A percentile compares a stretch with the other conserved stretches of the same genome.
Evolutionary conservation across 108 stramenopile genomes (phyloP).

Genomic region (Craspedostauros australis): DNA sequence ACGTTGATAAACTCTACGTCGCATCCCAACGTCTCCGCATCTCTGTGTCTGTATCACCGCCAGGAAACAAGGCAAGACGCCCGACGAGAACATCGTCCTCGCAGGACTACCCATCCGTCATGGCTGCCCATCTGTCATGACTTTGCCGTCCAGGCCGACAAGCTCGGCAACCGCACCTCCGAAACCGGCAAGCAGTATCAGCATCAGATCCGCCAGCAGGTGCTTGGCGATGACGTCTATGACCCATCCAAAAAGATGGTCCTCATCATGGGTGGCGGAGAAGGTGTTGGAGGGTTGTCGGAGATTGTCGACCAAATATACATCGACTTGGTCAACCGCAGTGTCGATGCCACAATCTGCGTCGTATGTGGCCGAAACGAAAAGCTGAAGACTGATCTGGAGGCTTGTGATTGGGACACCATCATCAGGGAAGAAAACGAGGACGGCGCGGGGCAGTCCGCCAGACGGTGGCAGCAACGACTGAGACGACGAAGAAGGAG

Average conservation of each 20-base stretch:
- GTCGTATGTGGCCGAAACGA: slow-evolving; percentile 94
- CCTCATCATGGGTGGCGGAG: slow-evolving; percentile 94
- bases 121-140: slow-evolving; percentile 93
- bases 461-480: no score
- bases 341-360: slow-evolving; percentile 80
- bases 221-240: slow-evolving; percentile 54
- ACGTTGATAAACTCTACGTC: slow-evolving; percentile 84
- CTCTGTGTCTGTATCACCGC: no score
- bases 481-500: no score
- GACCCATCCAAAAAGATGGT: slow-evolving; percentile 69
- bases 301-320: slow-evolving; percentile 78
- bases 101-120: no score
- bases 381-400: slow-evolving; percentile 54
- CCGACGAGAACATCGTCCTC: slow-evolving; percentile 74
- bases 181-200: slow-evolving; percentile 46
- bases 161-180: slow-evolving; percentile 60
- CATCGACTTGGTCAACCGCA: slow-evolving; percentile 32
- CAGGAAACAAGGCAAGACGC: slow-evolving; percentile 54
- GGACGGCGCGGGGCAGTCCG: not conserved
- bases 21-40: slow-evolving; percentile 70
- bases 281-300: slow-evolving; percentile 82
- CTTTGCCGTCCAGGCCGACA: slow-evolving; percentile 59
- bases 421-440: slow-evolving; percentile 6
- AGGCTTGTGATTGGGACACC: slow-evolving; percentile 58
- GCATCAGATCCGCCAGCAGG: slow-evolving; percentile 23